Evolutionary conservation across 257 asterid species (phyloP).

Genomic region (Petunia axillaris): DNA sequence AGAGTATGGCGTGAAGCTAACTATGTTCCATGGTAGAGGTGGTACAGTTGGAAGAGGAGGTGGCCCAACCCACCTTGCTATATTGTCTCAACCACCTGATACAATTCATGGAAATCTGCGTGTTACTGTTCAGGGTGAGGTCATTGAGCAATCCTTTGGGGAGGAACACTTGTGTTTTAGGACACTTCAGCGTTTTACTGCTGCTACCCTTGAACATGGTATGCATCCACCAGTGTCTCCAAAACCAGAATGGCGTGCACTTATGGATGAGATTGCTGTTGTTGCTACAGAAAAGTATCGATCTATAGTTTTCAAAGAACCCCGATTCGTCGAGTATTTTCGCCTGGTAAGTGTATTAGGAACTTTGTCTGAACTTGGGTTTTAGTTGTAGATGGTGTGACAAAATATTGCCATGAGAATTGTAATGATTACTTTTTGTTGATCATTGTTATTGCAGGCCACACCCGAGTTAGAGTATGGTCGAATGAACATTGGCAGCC

Average conservation of each 20-base stretch:
- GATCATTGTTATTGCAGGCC: conserved; percentile 38
- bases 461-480: conserved; percentile 63
- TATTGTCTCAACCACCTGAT: conserved; percentile 63
- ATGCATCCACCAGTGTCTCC: conserved; percentile 60
- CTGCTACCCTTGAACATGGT: conserved; percentile 60
- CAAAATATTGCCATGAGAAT: conserved; percentile 18
- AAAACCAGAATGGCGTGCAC: conserved; percentile 60
- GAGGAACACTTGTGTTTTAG: conserved; percentile 58
- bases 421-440: neutral
- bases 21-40: conserved; percentile 66
- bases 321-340: conserved; percentile 62
- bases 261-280: conserved; percentile 51
- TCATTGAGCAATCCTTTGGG: conserved; percentile 59
- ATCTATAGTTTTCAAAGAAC: conserved; percentile 50
- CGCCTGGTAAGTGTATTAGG: conserved; percentile 44
- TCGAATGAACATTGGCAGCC: conserved; percentile 62
- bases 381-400: neutral
- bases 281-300: conserved; percentile 54
- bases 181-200: conserved; percentile 55
- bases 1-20: conserved; percentile 51
- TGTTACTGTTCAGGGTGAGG: conserved; percentile 62
- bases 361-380: neutral
- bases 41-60: conserved; percentile 68
- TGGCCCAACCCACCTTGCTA: conserved; percentile 66
- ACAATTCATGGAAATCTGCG: conserved; percentile 59